A percentile compares a stretch with the other conserved stretches of the same genome.
phyloP scores from a whole-genome alignment of 768 basidiomycete species.

The Termitomyces sp. region DNA sequence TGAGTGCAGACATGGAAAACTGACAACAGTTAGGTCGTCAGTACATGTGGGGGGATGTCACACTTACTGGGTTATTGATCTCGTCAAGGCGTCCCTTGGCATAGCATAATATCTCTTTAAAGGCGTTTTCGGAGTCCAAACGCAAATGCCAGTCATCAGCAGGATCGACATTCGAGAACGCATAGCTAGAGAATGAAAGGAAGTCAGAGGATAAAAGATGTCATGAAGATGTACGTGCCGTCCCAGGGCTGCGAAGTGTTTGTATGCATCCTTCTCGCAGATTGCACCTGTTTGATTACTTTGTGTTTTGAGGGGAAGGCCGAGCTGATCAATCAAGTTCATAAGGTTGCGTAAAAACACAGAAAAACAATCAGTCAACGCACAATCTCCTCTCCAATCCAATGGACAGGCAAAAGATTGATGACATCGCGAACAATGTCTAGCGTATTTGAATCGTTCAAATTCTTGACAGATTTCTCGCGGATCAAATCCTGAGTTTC shows the following conservation, averaged over 20 bases:
- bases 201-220: background rate
- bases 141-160: conserved; percentile 43
- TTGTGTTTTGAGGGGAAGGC: conserved; percentile 36
- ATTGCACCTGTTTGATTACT: conserved; percentile 23
- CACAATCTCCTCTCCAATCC: conserved; percentile 55
- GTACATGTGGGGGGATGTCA: background rate
- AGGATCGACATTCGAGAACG: conserved; percentile 38
- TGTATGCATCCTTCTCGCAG: conserved; percentile 34
- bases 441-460: conserved; percentile 25
- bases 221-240: conserved; percentile 28
- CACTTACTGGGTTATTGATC: conserved; percentile 17
- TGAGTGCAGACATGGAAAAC: background rate
- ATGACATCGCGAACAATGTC: conserved; percentile 68
- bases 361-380: conserved; percentile 17
- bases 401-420: conserved; percentile 55
- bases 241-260: conserved; percentile 43
- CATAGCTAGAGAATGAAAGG: conserved; percentile 25
- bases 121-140: conserved; percentile 29
- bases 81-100: conserved; percentile 26
- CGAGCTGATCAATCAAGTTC: conserved; percentile 23
- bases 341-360: background rate
- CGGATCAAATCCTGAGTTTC: conserved; percentile 28
- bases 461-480: conserved; percentile 26
- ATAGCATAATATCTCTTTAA: conserved; percentile 20
- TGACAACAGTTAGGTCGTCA: background rate